Percentiles rank a stretch among this genome's conserved stretches.
phyloP scores from a whole-genome alignment of 495 filamentous ascomycete species.

The Geoglossum glabrum region DNA sequence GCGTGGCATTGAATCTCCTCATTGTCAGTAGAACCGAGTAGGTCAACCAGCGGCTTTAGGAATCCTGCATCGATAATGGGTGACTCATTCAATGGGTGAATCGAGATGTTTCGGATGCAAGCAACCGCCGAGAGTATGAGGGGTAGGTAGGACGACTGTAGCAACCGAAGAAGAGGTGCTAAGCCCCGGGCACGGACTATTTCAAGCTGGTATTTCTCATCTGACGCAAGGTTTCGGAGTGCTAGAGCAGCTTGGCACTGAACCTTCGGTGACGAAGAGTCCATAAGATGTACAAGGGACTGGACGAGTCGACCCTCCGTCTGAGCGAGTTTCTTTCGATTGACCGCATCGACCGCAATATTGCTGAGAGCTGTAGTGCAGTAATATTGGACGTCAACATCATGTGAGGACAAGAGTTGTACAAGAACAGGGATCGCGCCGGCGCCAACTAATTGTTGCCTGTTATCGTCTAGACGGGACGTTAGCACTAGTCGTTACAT shows the following conservation, averaged over 20 bases:
- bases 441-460: slow-evolving; percentile 89
- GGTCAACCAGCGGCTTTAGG: slow-evolving; percentile 75
- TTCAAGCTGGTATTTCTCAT: slow-evolving; percentile 96
- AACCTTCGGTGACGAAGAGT: slow-evolving; percentile 89
- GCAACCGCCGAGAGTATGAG: slow-evolving; percentile 93
- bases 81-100: slow-evolving; percentile 97
- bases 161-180: slow-evolving; percentile 60
- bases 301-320: slow-evolving; percentile 79
- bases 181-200: slow-evolving; percentile 81
- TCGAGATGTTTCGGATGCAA: slow-evolving; percentile 96
- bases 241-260: slow-evolving; percentile 94
- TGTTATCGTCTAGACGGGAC: slow-evolving; percentile 59
- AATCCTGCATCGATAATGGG: slow-evolving; percentile 94
- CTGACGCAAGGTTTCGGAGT: slow-evolving; percentile 84
- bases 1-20: slow-evolving; percentile 98
- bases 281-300: slow-evolving; percentile 87
- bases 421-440: slow-evolving; percentile 93
- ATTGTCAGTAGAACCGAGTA: slow-evolving; percentile 87
- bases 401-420: slow-evolving; percentile 70
- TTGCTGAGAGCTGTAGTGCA: slow-evolving; percentile 97
- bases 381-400: slow-evolving; percentile 98
- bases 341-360: slow-evolving; percentile 83
- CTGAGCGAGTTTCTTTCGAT: slow-evolving; percentile 74
- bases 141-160: slow-evolving; percentile 87
- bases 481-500: background rate